These are phyloP conservation scores for Carnegiea gigantea DNA, from an alignment of 179 eudicot genomes.

Conservation along the genomic window DNA sequence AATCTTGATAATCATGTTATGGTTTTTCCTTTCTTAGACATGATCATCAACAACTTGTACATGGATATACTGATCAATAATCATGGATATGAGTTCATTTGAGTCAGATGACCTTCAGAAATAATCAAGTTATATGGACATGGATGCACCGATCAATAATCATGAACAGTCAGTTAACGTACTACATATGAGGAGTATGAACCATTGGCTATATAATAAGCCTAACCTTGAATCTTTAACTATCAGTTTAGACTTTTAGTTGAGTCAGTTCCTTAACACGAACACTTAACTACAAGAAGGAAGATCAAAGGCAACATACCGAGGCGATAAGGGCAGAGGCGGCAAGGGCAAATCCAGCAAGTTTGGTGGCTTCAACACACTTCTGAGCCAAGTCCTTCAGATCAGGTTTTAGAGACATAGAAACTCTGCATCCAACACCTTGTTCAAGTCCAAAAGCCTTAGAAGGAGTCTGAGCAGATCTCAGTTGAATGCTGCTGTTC, in stretches of 20 bases:
- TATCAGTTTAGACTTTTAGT: not conserved
- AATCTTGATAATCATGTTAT: no score
- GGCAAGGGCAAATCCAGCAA: slow-evolving; percentile 97
- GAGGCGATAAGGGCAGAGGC: slow-evolving; percentile 92
- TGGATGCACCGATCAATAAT: not conserved
- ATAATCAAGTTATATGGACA: not conserved
- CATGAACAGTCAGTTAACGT: not conserved
- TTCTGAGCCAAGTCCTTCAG: slow-evolving; percentile 79
- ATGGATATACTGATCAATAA: no score
- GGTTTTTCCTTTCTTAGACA: no score
- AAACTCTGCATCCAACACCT: slow-evolving; percentile 37
- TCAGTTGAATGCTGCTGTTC: slow-evolving; percentile 41
- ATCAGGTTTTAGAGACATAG: slow-evolving; percentile 79
- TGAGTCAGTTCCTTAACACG: not conserved
- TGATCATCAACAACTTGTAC: no score
- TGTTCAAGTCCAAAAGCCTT: slow-evolving; percentile 73
- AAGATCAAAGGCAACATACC: slow-evolving; percentile 37
- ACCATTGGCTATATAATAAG: not conserved
- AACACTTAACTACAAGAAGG: not conserved
- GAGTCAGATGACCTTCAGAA: no score
- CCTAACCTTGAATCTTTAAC: not conserved
- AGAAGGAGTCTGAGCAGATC: slow-evolving; percentile 55
- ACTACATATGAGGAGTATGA: not conserved
- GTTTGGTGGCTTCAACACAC: slow-evolving; percentile 84
- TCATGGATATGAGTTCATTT: no score